Conservation (phyloP, 2,329 filamentous ascomycete species). For the Nemania sp. region DNA sequence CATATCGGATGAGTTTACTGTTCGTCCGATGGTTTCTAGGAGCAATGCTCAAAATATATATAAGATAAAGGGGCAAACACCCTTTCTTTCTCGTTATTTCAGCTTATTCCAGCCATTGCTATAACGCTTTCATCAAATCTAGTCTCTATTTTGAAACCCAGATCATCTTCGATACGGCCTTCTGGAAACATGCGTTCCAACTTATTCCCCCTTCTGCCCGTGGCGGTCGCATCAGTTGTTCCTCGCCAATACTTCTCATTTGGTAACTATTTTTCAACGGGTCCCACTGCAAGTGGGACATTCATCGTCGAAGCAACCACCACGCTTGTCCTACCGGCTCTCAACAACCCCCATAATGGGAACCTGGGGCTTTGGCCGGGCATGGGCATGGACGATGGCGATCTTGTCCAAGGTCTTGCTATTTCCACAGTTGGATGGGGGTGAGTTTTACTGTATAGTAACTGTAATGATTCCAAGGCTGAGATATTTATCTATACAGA, state of each 20-base stretch:
- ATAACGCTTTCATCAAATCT: not conserved
- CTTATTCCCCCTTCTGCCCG: constrained; percentile 7
- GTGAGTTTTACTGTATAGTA: not conserved
- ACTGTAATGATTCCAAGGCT: not conserved
- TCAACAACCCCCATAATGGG: constrained; percentile 16
- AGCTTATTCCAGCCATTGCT: not conserved
- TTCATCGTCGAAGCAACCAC: constrained; percentile 16
- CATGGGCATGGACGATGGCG: constrained; percentile 22
- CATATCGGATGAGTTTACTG: too few species aligned
- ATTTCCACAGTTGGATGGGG: constrained; percentile 19
- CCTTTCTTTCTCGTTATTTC: not conserved
- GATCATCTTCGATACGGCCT: not conserved
- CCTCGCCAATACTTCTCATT: constrained; percentile 21
- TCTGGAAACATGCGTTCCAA: constrained; percentile 3
- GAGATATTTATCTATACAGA: not conserved
- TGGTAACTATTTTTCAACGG: constrained; percentile 16
- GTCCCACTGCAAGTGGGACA: constrained; percentile 9
- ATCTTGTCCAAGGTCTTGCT: constrained; percentile 16
- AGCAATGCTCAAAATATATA: too few species aligned
- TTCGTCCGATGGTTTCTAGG: too few species aligned
- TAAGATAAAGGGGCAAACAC: too few species aligned
- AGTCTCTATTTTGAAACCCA: not conserved
- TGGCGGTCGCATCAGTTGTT: constrained; percentile 8
- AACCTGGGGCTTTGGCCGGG: constrained; percentile 21
- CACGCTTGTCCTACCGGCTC: constrained; percentile 13